phyloP scores from a whole-genome alignment of 1,139 yeast species.

The Debaryomyces fabryi region DNA sequence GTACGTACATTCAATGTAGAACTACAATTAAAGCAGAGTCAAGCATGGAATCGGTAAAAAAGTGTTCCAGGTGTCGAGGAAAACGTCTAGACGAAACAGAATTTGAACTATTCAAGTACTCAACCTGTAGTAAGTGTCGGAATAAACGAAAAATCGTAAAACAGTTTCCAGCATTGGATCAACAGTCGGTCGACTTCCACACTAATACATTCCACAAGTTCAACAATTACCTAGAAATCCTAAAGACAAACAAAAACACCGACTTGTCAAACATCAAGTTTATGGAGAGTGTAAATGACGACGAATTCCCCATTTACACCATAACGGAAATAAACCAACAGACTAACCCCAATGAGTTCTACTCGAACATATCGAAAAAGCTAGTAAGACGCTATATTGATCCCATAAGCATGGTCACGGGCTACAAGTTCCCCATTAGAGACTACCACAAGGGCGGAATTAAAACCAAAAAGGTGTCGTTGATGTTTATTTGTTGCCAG shows the following conservation, averaged over 20 bases:
- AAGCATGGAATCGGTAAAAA: constrained; percentile 18
- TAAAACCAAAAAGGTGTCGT: constrained; percentile 38
- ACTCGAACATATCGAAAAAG: constrained; percentile 31
- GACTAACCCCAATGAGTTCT: constrained; percentile 24
- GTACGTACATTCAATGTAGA: not conserved
- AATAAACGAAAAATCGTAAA: constrained; percentile 34
- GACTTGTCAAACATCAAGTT: constrained; percentile 35
- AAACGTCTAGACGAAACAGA: constrained; percentile 32
- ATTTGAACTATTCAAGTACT: constrained; percentile 33
- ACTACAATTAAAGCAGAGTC: not conserved
- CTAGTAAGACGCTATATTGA: constrained; percentile 33
- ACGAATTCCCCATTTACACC: constrained; percentile 25
- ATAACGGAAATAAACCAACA: constrained; percentile 19
- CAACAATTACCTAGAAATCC: constrained; percentile 18
- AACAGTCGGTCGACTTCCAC: constrained; percentile 1
- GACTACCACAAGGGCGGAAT: constrained; percentile 45
- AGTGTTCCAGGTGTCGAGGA: constrained; percentile 44
- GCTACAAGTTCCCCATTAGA: constrained; percentile 42
- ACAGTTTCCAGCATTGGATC: not conserved
- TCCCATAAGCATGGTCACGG: constrained; percentile 39
- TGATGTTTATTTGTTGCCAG: constrained; percentile 46
- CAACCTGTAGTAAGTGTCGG: constrained; percentile 41
- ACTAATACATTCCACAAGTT: constrained; percentile 9
- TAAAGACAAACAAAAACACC: constrained; percentile 31
- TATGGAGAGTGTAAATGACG: constrained; percentile 16